Evolutionary conservation across 192 early-diverging fungal species (phyloP).

Genomic region (Spizellomyces punctatus): DNA sequence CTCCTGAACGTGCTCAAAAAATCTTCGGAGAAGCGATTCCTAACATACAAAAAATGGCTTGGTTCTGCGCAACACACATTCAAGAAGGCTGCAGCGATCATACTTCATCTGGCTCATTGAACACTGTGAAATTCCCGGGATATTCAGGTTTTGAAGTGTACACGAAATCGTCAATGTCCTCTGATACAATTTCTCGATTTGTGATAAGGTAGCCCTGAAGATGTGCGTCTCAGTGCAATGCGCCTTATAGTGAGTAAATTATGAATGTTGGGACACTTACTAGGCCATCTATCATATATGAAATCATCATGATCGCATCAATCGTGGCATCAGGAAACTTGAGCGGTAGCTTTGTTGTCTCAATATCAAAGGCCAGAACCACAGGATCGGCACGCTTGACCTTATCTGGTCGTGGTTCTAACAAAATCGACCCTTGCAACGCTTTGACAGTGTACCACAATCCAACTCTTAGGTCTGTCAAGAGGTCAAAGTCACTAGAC

Average conservation of each 20-base stretch:
- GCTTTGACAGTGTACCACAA: conserved; percentile 87
- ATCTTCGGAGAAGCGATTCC: conserved; percentile 72
- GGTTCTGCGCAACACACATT: not conserved
- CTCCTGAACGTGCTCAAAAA: conserved; percentile 89
- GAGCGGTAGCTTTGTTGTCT: conserved; percentile 95
- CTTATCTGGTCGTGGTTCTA: conserved; percentile 73
- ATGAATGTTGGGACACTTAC: conserved; percentile 47
- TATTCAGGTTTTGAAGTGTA: conserved; percentile 97
- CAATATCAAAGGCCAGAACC: conserved; percentile 95
- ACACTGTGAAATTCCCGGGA: conserved; percentile 92
- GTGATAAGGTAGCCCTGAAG: conserved; percentile 93
- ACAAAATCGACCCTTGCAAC: conserved; percentile 55
- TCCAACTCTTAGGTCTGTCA: conserved; percentile 86
- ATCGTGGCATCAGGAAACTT: conserved; percentile 92
- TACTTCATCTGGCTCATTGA: conserved; percentile 92
- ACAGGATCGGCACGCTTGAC: conserved; percentile 95
- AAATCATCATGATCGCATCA: conserved; percentile 99
- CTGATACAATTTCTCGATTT: conserved; percentile 91
- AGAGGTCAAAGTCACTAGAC: not conserved
- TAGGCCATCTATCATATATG: conserved; percentile 99
- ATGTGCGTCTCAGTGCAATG: not conserved
- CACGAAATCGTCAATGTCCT: conserved; percentile 97
- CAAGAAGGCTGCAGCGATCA: not conserved
- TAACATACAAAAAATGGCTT: conserved; percentile 21
- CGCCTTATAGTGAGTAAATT: not conserved